phyloP scores from a whole-genome alignment of 345 rosid genomes.

The Limnanthes douglasii region DNA sequence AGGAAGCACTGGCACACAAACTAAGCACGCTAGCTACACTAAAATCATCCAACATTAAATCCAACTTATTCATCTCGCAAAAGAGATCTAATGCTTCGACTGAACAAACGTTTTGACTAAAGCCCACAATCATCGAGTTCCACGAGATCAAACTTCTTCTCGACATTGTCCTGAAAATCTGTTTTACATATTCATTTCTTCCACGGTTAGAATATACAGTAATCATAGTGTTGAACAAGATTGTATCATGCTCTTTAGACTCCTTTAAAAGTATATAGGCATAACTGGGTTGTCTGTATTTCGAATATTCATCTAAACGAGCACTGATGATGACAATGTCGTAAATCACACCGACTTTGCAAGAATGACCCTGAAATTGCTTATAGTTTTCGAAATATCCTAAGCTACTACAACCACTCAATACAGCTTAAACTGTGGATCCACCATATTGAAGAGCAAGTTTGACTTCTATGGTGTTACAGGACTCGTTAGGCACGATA shows the following conservation, averaged over 20 bases:
- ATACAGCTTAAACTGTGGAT: conserved; percentile 25
- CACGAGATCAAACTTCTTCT: conserved; percentile 44
- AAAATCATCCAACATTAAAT: conserved; percentile 30
- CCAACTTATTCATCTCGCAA: conserved; percentile 32
- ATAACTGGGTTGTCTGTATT: conserved; percentile 27
- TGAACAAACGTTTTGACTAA: conserved; percentile 38
- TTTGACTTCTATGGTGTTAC: too few species aligned
- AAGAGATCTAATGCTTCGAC: conserved; percentile 40
- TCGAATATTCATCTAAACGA: conserved; percentile 40
- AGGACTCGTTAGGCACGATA: too few species aligned
- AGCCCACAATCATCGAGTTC: conserved; percentile 52
- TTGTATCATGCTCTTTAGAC: conserved; percentile 29
- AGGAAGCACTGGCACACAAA: too few species aligned
- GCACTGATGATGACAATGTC: conserved; percentile 32
- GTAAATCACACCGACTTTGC: conserved; percentile 22
- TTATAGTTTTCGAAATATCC: conserved; percentile 16
- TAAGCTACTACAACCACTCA: conserved; percentile 29
- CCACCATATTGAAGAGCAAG: too few species aligned
- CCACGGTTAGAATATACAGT: conserved; percentile 35
- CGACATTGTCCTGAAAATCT: conserved; percentile 26
- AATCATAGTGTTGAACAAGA: conserved; percentile 57
- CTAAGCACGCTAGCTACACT: too few species aligned
- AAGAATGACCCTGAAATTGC: conserved; percentile 38
- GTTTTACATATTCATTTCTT: conserved; percentile 36
- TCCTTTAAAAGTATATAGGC: conserved; percentile 38